Evolutionary conservation across 1,284 basidiomycete species (phyloP).

Genomic region (Leucoagaricus sp.): DNA sequence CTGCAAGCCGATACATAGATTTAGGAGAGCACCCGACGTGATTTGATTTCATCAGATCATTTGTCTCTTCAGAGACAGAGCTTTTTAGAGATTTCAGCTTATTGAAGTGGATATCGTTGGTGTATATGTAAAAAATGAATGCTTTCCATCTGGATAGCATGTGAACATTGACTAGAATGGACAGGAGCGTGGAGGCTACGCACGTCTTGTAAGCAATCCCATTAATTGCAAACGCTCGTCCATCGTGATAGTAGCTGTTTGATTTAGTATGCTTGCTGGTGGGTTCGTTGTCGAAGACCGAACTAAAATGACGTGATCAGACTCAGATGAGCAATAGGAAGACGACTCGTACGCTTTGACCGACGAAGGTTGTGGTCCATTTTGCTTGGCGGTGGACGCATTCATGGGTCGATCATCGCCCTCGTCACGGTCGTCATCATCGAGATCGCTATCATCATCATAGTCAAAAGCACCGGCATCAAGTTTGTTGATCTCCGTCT

Average conservation of each 20-base stretch:
- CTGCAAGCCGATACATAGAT: slow-evolving; percentile 17
- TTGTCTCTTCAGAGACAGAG: too few species aligned
- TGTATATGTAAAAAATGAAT: slow-evolving; percentile 10
- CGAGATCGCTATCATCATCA: slow-evolving; percentile 10
- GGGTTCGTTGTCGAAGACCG: not conserved
- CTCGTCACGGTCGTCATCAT: not conserved
- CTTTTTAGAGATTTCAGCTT: slow-evolving; percentile 6
- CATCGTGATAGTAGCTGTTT: not conserved
- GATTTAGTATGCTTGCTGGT: not conserved
- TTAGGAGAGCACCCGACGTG: slow-evolving; percentile 14
- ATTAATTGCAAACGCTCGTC: slow-evolving; percentile 12
- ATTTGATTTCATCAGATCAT: not conserved
- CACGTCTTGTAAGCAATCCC: slow-evolving; percentile 9
- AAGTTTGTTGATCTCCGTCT: slow-evolving; percentile 1
- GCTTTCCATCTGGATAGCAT: slow-evolving; percentile 1
- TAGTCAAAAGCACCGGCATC: slow-evolving; percentile 4
- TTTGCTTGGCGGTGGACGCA: too few species aligned
- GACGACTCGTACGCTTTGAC: not conserved
- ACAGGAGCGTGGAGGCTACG: not conserved
- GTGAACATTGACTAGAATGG: not conserved
- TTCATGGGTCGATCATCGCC: not conserved
- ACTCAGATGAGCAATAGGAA: not conserved
- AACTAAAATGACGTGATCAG: not conserved
- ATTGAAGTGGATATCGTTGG: slow-evolving; percentile 5
- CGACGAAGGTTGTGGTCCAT: not conserved